Evolutionary conservation across 2,329 filamentous ascomycete genomes (phyloP).

Genomic region (Pseudogymnoascus sp.): DNA sequence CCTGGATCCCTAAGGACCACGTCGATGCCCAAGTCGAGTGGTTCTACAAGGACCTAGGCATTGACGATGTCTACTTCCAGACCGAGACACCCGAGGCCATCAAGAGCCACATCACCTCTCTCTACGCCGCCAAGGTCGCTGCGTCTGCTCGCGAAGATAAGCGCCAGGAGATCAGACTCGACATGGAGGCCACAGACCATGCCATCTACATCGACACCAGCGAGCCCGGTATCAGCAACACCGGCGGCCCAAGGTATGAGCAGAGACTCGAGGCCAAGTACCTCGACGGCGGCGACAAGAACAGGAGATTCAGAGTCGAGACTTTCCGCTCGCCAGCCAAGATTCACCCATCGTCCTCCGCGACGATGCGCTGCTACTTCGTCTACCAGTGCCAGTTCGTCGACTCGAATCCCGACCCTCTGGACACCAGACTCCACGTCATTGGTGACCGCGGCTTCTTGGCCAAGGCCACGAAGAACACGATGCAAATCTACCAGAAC

Average conservation of each 20-base stretch:
- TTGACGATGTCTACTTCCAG: constrained; percentile 97
- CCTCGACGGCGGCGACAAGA: constrained; percentile 65
- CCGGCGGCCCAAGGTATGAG: constrained; percentile 84
- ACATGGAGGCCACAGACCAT: constrained; percentile 91
- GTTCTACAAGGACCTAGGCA: constrained; percentile 97
- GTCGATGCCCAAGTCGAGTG: constrained; percentile 81
- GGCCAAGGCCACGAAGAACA: constrained; percentile 93
- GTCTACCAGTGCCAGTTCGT: constrained; percentile 94
- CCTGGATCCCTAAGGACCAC: constrained; percentile 79
- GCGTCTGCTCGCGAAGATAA: constrained; percentile 91
- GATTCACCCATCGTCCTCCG: constrained; percentile 63
- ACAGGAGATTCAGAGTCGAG: constrained; percentile 83
- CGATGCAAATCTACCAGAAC: constrained; percentile 90
- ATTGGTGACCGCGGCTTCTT: constrained; percentile 92
- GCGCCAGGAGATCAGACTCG: constrained; percentile 85
- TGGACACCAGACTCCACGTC: constrained; percentile 82
- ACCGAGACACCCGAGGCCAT: constrained; percentile 82
- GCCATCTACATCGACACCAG: constrained; percentile 99
- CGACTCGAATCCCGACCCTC: constrained; percentile 62
- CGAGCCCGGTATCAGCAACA: constrained; percentile 70
- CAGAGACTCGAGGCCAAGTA: constrained; percentile 92
- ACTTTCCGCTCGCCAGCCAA: constrained; percentile 89
- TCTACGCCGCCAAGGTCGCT: constrained; percentile 95
- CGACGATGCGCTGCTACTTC: constrained; percentile 93
- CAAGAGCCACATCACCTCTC: constrained; percentile 86